Percentiles rank a stretch among this genome's conserved stretches.
Evolutionary conservation across 305 asterid genomes (phyloP).

Genomic region (Fraxinus latifolia): DNA sequence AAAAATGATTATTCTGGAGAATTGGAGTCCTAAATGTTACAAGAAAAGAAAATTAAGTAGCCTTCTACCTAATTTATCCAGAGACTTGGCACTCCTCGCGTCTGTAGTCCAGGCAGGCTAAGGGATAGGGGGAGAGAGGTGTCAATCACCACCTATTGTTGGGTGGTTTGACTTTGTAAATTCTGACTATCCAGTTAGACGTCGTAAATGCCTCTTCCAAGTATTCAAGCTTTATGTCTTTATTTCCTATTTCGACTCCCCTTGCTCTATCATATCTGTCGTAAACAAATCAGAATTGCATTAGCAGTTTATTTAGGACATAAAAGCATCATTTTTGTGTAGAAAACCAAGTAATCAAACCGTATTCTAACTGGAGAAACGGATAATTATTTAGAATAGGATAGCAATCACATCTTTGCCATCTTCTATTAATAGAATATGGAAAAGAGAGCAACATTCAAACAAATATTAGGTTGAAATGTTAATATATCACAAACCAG

Average conservation of each 20-base stretch:
- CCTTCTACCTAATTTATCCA: conserved; percentile 22
- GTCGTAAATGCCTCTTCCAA: conserved; percentile 96
- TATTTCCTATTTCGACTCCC: conserved; percentile 95
- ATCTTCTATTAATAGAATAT: background rate
- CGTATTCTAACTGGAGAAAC: background rate
- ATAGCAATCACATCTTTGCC: background rate
- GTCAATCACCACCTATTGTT: conserved; percentile 78
- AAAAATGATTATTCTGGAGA: background rate
- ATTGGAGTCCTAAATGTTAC: conserved; percentile 7
- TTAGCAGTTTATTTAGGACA: background rate
- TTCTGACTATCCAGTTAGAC: conserved; percentile 94
- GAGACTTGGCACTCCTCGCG: conserved; percentile 29
- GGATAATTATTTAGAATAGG: background rate
- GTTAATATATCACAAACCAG: background rate
- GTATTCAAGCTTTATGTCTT: conserved; percentile 84
- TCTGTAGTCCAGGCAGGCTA: conserved; percentile 19
- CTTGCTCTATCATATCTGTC: conserved; percentile 94
- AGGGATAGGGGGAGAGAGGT: background rate
- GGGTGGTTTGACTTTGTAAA: conserved; percentile 93
- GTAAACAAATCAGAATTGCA: conserved; percentile 11
- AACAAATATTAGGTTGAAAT: background rate
- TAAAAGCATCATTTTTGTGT: background rate
- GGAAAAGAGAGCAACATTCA: background rate
- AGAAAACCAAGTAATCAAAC: background rate
- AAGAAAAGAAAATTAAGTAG: conserved; percentile 15